A percentile compares a stretch with the other conserved stretches of the same genome.
phyloP scores from a whole-genome alignment of 495 filamentous ascomycete genomes.

The Penicillium odoratum region DNA sequence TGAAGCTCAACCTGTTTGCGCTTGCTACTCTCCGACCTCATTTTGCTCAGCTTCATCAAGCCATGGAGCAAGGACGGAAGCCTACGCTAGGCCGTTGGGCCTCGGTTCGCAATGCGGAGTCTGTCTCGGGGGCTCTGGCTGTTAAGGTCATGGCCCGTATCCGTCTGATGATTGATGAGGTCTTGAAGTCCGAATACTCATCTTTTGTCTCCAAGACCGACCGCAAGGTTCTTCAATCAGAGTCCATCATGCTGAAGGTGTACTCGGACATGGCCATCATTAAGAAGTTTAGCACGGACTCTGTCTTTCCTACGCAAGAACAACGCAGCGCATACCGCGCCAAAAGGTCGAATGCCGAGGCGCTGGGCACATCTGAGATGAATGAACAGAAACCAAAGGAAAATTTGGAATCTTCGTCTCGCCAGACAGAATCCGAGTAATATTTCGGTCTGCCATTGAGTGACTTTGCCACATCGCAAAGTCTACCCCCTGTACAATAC shows the following conservation, averaged over 20 bases:
- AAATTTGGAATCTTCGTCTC: background rate
- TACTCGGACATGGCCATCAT: conserved; percentile 28
- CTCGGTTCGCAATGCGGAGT: background rate
- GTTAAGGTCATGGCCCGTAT: conserved; percentile 29
- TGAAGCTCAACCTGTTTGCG: conserved; percentile 26
- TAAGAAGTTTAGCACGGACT: background rate
- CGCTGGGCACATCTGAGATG: background rate
- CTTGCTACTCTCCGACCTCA: conserved; percentile 30
- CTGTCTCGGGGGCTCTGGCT: conserved; percentile 16
- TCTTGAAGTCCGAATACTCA: conserved; percentile 27
- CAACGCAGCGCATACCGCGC: conserved; percentile 15
- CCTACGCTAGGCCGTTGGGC: conserved; percentile 12
- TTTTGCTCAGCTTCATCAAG: conserved; percentile 29
- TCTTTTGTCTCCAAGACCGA: conserved; percentile 28
- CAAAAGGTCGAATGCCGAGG: background rate
- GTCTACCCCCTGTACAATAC: conserved; percentile 20
- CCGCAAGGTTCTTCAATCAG: conserved; percentile 22
- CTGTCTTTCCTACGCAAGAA: conserved; percentile 20
- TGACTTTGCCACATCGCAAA: background rate
- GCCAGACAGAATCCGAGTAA: background rate
- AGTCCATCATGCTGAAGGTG: conserved; percentile 30
- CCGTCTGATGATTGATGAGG: conserved; percentile 31
- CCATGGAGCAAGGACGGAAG: conserved; percentile 21
- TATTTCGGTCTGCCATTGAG: background rate
- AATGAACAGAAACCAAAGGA: background rate